These are phyloP conservation scores for Erysimum cheiri DNA, from an alignment of 441 rosid species.

Conservation along the genomic window DNA sequence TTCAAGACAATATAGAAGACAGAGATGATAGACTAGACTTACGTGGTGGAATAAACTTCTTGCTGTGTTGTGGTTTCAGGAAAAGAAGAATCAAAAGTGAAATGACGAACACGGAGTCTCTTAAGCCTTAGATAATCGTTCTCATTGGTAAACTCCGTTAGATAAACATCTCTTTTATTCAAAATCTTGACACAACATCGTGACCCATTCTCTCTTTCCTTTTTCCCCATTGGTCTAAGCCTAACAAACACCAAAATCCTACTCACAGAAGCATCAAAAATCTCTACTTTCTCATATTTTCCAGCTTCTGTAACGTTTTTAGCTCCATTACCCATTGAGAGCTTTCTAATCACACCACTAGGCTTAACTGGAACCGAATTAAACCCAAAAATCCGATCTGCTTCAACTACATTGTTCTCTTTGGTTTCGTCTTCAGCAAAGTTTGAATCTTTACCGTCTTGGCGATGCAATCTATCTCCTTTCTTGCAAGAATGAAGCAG, in stretches of 20 bases:
- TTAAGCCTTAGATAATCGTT: conserved; percentile 87
- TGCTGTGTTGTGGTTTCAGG: conserved; percentile 78
- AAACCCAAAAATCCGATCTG: conserved; percentile 63
- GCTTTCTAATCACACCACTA: conserved; percentile 67
- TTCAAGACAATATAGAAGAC: not conserved
- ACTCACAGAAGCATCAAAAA: conserved; percentile 44
- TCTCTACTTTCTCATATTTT: conserved; percentile 53
- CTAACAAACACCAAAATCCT: conserved; percentile 85
- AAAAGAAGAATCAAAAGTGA: conserved; percentile 84
- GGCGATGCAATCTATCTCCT: conserved; percentile 38
- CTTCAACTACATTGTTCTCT: conserved; percentile 64
- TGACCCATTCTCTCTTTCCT: conserved; percentile 86
- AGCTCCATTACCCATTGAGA: conserved; percentile 63
- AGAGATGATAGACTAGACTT: conserved; percentile 44
- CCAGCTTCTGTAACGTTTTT: conserved; percentile 52
- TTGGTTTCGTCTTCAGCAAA: conserved; percentile 53
- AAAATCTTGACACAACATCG: conserved; percentile 82
- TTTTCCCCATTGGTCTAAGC: conserved; percentile 92
- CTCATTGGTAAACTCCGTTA: conserved; percentile 82
- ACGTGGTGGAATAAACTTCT: conserved; percentile 90
- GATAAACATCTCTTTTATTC: conserved; percentile 81
- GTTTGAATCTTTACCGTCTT: conserved; percentile 46
- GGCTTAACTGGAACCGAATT: conserved; percentile 57
- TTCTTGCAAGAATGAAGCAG: conserved; percentile 55
- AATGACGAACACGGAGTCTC: conserved; percentile 89